Evolutionary conservation across 1,284 basidiomycete species (phyloP).

Genomic region (Fomitopsis betulina): DNA sequence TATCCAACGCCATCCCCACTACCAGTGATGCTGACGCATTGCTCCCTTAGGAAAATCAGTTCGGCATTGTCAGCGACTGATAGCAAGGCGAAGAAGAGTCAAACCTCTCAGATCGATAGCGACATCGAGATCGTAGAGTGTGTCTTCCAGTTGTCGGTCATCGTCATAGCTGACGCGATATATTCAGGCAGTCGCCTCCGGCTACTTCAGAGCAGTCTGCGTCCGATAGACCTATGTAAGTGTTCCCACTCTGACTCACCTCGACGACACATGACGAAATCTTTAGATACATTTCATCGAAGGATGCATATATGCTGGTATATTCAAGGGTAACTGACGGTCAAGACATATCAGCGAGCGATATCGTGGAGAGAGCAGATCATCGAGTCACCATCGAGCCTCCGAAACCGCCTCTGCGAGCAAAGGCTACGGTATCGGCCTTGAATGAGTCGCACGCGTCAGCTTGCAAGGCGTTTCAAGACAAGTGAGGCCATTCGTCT

Average conservation of each 20-base stretch:
- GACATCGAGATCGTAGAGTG: conserved; percentile 38
- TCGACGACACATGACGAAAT: conserved; percentile 3
- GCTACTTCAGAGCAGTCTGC: neutral
- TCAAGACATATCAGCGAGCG: neutral
- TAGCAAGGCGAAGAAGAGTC: conserved; percentile 35
- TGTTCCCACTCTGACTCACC: neutral
- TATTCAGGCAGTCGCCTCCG: neutral
- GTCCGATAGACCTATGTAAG: conserved; percentile 17
- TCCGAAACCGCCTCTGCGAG: conserved; percentile 45
- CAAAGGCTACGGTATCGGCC: conserved; percentile 46
- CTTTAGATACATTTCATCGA: conserved; percentile 44
- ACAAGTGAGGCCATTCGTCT: conserved; percentile 37
- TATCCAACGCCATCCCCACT: neutral
- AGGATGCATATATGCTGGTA: conserved; percentile 91
- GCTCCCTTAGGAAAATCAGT: neutral
- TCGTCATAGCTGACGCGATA: neutral
- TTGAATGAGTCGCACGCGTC: conserved; percentile 53
- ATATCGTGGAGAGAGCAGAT: neutral
- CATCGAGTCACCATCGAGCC: neutral
- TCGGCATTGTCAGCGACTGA: conserved; percentile 12
- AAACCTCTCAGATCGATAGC: conserved; percentile 61
- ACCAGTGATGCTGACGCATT: neutral
- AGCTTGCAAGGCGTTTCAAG: conserved; percentile 45
- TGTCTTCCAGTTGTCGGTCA: neutral
- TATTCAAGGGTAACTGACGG: conserved; percentile 48